Conservation (phyloP, 148 eudicot genomes). For the Linanthus parryae region DNA sequence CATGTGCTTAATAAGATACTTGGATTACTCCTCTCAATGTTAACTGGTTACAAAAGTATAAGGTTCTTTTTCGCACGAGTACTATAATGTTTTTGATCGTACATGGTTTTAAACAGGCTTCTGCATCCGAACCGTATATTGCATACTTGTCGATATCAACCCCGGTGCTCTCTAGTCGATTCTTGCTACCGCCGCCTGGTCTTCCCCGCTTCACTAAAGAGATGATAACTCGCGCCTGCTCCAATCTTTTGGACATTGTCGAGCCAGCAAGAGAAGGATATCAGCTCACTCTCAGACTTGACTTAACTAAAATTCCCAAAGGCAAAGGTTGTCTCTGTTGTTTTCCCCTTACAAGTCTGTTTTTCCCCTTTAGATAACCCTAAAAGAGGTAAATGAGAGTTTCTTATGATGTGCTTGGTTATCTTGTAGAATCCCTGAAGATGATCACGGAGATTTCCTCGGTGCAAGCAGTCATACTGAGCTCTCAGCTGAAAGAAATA, state of each 20-base stretch:
- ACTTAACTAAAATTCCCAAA: conserved; percentile 44
- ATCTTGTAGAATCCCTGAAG: conserved; percentile 35
- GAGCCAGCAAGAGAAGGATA: conserved; percentile 69
- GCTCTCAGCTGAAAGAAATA: conserved; percentile 75
- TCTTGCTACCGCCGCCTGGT: conserved; percentile 23
- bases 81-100: background rate
- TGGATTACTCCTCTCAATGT: no score
- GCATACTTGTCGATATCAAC: conserved; percentile 74
- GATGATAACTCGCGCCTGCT: conserved; percentile 36
- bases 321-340: conserved; percentile 67
- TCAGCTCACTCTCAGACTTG: conserved; percentile 58
- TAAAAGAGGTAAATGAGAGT: no score
- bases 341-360: background rate
- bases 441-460: conserved; percentile 64
- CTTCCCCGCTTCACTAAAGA: conserved; percentile 34
- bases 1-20: no score
- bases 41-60: no score
- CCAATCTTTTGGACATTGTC: conserved; percentile 47
- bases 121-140: conserved; percentile 40
- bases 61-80: no score
- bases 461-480: conserved; percentile 61
- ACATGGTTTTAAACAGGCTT: conserved; percentile 28
- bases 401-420: background rate
- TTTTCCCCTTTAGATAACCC: no score
- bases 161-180: conserved; percentile 49